phyloP scores from a whole-genome alignment of 1,139 yeast species.

The Chernovozyma sophiae-reginae region DNA sequence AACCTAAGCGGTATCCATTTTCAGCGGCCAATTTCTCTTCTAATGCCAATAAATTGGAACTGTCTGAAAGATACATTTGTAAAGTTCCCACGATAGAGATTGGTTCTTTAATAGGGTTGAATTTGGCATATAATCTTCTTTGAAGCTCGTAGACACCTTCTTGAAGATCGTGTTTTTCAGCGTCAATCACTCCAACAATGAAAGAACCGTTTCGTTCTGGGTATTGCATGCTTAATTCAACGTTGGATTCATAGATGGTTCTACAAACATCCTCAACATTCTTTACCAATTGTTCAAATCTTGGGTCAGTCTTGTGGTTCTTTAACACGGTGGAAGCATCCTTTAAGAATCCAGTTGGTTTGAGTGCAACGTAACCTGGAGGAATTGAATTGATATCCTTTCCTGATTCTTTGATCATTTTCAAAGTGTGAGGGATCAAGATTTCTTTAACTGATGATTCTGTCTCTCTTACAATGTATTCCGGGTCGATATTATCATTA shows the following conservation, averaged over 20 bases:
- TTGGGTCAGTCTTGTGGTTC: conserved; percentile 48
- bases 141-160: conserved; percentile 90
- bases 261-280: conserved; percentile 59
- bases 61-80: conserved; percentile 83
- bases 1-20: conserved; percentile 69
- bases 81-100: conserved; percentile 84
- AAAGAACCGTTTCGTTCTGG: conserved; percentile 75
- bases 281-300: conserved; percentile 58
- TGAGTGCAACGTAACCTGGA: conserved; percentile 83
- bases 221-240: conserved; percentile 42
- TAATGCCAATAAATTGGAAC: conserved; percentile 53
- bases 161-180: conserved; percentile 85
- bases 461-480: conserved; percentile 63
- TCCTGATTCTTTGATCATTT: conserved; percentile 41
- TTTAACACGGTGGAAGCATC: conserved; percentile 74
- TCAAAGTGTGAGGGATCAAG: conserved; percentile 64
- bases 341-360: conserved; percentile 85
- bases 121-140: conserved; percentile 71
- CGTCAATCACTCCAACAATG: conserved; percentile 85
- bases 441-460: conserved; percentile 64
- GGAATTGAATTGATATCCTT: conserved; percentile 60
- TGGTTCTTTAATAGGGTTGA: conserved; percentile 57
- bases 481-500: conserved; percentile 55
- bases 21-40: conserved; percentile 66
- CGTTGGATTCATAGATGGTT: conserved; percentile 55